Evolutionary conservation across 306 rosid species (phyloP).

Genomic region (Benincasa hispida): DNA sequence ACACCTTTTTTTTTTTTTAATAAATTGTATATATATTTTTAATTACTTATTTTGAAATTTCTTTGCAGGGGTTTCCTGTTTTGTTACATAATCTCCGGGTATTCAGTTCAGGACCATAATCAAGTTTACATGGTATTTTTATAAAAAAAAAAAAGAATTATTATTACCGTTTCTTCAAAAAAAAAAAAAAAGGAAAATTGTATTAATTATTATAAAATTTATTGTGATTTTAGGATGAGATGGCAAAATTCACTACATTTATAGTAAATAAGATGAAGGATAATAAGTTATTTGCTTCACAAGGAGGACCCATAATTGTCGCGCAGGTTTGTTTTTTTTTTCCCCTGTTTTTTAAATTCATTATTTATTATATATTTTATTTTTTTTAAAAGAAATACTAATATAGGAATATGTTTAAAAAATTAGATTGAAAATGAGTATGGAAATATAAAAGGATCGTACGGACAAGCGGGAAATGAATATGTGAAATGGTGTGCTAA

Average conservation of each 20-base stretch:
- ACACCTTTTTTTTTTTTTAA: not conserved
- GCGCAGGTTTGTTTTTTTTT: not conserved
- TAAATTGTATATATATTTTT: not conserved
- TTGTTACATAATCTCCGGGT: slow-evolving; percentile 32
- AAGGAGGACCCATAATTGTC: not conserved
- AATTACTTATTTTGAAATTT: not conserved
- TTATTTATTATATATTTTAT: not conserved
- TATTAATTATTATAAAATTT: too few species aligned
- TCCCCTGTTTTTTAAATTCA: not conserved
- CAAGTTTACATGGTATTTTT: slow-evolving; percentile 13
- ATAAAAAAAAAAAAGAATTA: too few species aligned
- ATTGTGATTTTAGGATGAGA: not conserved
- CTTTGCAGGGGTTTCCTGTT: slow-evolving; percentile 32
- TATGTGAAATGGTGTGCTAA: slow-evolving; percentile 43
- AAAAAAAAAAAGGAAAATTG: too few species aligned
- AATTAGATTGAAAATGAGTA: slow-evolving; percentile 42
- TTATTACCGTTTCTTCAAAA: too few species aligned
- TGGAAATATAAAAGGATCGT: slow-evolving; percentile 29
- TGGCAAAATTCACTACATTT: not conserved
- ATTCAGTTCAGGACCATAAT: slow-evolving; percentile 22
- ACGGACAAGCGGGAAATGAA: slow-evolving; percentile 41
- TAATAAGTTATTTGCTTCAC: not conserved
- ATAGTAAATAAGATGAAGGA: not conserved
- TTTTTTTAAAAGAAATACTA: too few species aligned
- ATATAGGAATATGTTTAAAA: too few species aligned